phyloP scores from a whole-genome alignment of 2,329 filamentous ascomycete species.

The Colletotrichum sp. region DNA sequence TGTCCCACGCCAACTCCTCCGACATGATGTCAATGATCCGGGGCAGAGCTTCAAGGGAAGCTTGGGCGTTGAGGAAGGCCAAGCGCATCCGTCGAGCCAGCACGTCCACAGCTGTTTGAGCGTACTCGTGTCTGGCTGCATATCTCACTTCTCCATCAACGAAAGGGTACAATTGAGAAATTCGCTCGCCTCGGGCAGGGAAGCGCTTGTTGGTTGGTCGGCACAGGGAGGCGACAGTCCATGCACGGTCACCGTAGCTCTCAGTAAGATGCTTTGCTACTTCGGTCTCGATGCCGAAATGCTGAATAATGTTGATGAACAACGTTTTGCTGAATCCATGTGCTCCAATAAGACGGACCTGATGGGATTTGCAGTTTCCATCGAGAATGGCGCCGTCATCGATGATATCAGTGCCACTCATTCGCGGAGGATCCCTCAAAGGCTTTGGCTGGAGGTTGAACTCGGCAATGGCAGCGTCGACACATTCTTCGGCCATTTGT shows the following conservation, averaged over 20 bases:
- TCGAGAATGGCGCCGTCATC: constrained; percentile 70
- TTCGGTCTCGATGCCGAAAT: constrained; percentile 90
- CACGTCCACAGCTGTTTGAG: constrained; percentile 88
- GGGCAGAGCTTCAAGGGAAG: constrained; percentile 84
- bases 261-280: constrained; percentile 87
- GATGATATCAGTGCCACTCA: constrained; percentile 72
- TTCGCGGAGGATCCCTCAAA: constrained; percentile 64
- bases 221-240: constrained; percentile 85
- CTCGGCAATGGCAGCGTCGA: constrained; percentile 77
- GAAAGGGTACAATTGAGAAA: constrained; percentile 84
- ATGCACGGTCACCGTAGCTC: constrained; percentile 91
- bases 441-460: constrained; percentile 68
- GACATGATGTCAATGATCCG: constrained; percentile 88
- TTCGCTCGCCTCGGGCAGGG: constrained; percentile 81
- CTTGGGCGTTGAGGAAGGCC: constrained; percentile 91
- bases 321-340: constrained; percentile 88
- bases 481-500: constrained; percentile 90
- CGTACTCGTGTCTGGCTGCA: constrained; percentile 87
- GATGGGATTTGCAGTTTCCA: constrained; percentile 83
- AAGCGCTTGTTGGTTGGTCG: constrained; percentile 79
- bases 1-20: constrained; percentile 82
- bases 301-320: constrained; percentile 94
- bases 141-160: constrained; percentile 92
- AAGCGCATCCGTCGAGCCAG: constrained; percentile 83
- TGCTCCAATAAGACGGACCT: constrained; percentile 80